Base-by-base conservation (phyloP, 805 yeast species). In the Spathaspora sp. region DNA sequence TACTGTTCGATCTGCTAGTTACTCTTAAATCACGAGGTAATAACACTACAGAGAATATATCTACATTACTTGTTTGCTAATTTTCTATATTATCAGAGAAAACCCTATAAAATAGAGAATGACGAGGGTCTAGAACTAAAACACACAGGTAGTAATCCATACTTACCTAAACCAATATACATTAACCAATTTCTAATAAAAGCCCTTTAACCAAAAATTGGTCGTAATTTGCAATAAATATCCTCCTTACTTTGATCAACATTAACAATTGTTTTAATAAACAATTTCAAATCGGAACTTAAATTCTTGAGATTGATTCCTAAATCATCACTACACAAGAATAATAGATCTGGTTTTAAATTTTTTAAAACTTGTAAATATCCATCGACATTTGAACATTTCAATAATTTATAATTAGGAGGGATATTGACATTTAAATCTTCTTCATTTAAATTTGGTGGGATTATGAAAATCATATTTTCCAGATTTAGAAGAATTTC, bases 381-480 rank as follows among this genome's bases (percentile, higher is more conserved):
- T 1, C 79, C 79, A 46, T 70, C 69, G 38, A 73, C 59, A 55
- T 72, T 74, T 51, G 64, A 60, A 52, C 78, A 71, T 44, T 65
- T 63, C 51, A 74, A 65, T 47, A 74, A 63, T 59, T 71, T 73
- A 60, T 68, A 74, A 57, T 74, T 74, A 4, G 54, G 49, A 6
- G 52, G 52, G 12, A 17, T 59, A 53, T 29, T 48, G 39, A 28
- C 46, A 42, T 56, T 64, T 46, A 73, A 64, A 53, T 74, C 78
- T 31, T 72, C 77, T 28, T 69, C 59, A 11, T 70, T 66, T 26
- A 74, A 62, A 49, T 73, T 67, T 2, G 79, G 79, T 5, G 79
- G 78, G 28, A 74, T 65, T 46, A 74, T 74, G 55, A 74, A 74
- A 7, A 75, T 70, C 39, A 74, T 72, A 55, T 74, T 74, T 29